Base-by-base conservation (phyloP, 805 yeast genomes). In the Limtongozyma cylindracea region DNA sequence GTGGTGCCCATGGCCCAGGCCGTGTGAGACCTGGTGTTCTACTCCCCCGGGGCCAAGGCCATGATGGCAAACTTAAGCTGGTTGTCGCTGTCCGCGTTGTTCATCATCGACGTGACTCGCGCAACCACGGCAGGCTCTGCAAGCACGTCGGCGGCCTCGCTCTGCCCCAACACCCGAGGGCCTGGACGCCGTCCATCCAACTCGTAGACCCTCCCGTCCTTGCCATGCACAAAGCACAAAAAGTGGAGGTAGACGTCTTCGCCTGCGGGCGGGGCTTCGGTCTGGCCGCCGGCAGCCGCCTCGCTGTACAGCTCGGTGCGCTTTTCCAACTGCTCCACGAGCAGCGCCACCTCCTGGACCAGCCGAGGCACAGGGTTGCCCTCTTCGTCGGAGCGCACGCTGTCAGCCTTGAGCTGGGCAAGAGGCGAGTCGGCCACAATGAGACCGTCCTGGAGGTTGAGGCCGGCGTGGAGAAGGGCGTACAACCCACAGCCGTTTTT, bases 401-500 rank as follows among this genome's bases (percentile, higher is more conserved):
- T 25, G 1, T 25, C 23, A 9, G 26, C 25, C n/a, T 6, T 13
- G 6, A 29, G 42, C 23, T 37, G 31, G 19, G 23, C 27, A 13
- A 33, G 14, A 13, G 45, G 31, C 13, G 31, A 27, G 12, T 31
- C 29, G 19, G 37, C 31, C 13, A 47, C 23, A 3, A 41, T 21
- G 46, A 59, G 43, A 6, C 59, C 41, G 16, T 59, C 39, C 12
- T 56, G 61, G 21, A 61, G 31, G 30, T 61, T 61, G 16, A 51
- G 31, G 17, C 61, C 34, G 1, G 48, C 29, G 34, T 84, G 95
- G 12, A 84, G 46, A 20, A 88, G 41, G 0, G 93, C 96, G 43
- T 73, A 77, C 16, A 91, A 56, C 4, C 98, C 98, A 47, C 98
- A 84, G 0, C 91, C 91, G 39, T 84, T 84, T 29, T 61, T 62